Conservation (phyloP, 768 basidiomycete species). For the Thelephora aurantiotincta region DNA sequence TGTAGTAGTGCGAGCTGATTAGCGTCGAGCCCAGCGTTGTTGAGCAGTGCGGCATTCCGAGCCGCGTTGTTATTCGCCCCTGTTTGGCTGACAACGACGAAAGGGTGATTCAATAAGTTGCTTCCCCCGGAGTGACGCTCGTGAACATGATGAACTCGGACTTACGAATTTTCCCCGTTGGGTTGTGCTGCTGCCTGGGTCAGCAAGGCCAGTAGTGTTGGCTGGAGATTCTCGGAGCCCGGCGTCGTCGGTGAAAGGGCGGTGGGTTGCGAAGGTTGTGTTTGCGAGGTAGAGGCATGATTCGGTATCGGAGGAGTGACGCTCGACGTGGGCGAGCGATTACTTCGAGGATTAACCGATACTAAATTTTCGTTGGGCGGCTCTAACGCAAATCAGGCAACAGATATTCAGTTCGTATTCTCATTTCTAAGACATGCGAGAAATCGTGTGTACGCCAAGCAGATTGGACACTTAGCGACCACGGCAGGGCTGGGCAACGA, state of each 20-base stretch:
- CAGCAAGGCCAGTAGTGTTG: constrained; percentile 54
- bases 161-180: constrained; percentile 11
- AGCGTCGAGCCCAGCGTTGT: constrained; percentile 25
- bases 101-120: constrained; percentile 22
- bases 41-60: constrained; percentile 17
- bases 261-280: constrained; percentile 9
- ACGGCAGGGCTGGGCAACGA: constrained; percentile 34
- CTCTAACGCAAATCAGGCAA: constrained; percentile 37
- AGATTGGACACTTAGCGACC: constrained; percentile 72
- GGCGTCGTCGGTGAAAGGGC: constrained; percentile 11
- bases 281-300: constrained; percentile 9
- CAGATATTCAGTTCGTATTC: constrained; percentile 56
- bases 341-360: constrained; percentile 22
- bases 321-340: constrained; percentile 7
- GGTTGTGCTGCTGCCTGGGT: constrained; percentile 41
- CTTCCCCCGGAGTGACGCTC: constrained; percentile 11
- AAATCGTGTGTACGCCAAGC: constrained; percentile 19
- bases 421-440: constrained; percentile 29
- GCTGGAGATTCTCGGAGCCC: constrained; percentile 33
- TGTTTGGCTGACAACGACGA: constrained; percentile 37
- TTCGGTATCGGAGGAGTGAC: constrained; percentile 7
- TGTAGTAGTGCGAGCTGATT: constrained; percentile 61
- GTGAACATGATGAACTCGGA: no score
- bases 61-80: constrained; percentile 31
- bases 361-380: constrained; percentile 20